phyloP scores from a whole-genome alignment of 1,139 yeast species.

The Saccharomycopsis hybrid region DNA sequence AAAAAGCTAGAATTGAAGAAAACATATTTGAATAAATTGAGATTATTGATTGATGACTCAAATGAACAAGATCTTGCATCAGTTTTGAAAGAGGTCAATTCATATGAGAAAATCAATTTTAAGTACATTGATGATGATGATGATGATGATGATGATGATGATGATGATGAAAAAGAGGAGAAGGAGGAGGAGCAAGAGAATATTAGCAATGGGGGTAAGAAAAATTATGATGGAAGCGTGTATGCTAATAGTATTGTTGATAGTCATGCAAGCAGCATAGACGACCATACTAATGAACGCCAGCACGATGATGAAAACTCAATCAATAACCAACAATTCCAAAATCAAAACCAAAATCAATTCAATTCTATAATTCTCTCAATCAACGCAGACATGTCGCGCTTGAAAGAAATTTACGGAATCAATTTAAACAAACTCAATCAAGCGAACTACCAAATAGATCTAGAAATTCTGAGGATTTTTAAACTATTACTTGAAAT shows the following conservation, averaged over 20 bases:
- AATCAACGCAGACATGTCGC: slow-evolving; percentile 1
- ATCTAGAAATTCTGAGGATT: slow-evolving; percentile 7
- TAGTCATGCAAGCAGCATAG: no score
- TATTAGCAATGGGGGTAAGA: not conserved
- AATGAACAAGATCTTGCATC: not conserved
- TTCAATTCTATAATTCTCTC: slow-evolving; percentile 13
- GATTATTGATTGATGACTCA: slow-evolving; percentile 1
- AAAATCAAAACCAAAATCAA: slow-evolving; percentile 12
- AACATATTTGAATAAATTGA: not conserved
- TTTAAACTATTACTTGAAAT: slow-evolving; percentile 15
- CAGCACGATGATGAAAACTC: no score
- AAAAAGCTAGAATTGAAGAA: not conserved
- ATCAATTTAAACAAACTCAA: slow-evolving; percentile 6
- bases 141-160: slow-evolving; percentile 22
- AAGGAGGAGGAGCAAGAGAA: not conserved
- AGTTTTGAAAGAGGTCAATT: not conserved
- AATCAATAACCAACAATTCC: not conserved
- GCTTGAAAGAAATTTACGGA: slow-evolving; percentile 7
- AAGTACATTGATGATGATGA: slow-evolving; percentile 19
- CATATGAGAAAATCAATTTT: slow-evolving; percentile 4
- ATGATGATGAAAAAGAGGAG: slow-evolving; percentile 20
- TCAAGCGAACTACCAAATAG: slow-evolving; percentile 6
- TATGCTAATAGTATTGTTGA: not conserved
- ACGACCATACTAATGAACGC: no score
- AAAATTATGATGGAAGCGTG: not conserved